Percentiles rank a stretch among this genome's conserved stretches.
These are phyloP conservation scores for Scheffersomyces amazonensis DNA, from an alignment of 805 yeast species.

Conservation along the genomic window DNA sequence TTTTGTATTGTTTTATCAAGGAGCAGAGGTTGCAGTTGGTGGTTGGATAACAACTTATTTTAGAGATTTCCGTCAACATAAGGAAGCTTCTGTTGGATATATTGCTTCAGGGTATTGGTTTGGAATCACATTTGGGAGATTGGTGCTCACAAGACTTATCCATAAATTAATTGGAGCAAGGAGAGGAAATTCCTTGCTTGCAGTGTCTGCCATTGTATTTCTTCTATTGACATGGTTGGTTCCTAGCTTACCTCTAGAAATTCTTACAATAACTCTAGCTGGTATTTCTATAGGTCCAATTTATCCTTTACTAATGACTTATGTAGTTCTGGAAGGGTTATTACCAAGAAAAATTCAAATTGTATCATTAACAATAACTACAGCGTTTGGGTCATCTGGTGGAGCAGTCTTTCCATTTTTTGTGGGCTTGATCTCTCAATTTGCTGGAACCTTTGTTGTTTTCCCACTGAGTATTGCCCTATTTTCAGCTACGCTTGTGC, in stretches of 20 bases:
- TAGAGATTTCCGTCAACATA: slow-evolving; percentile 51
- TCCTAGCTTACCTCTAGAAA: slow-evolving; percentile 42
- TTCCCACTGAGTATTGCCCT: slow-evolving; percentile 46
- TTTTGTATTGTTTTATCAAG: slow-evolving; percentile 61
- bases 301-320: slow-evolving; percentile 50
- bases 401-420: slow-evolving; percentile 55
- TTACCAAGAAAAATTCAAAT: slow-evolving; percentile 52
- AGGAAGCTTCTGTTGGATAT: slow-evolving; percentile 49
- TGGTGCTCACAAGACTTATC: slow-evolving; percentile 43
- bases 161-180: slow-evolving; percentile 42
- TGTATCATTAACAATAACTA: slow-evolving; percentile 47
- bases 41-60: slow-evolving; percentile 73
- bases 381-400: slow-evolving; percentile 59
- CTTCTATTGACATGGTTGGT: slow-evolving; percentile 49
- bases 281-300: slow-evolving; percentile 70
- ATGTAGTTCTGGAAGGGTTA: slow-evolving; percentile 33
- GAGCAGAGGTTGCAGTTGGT: slow-evolving; percentile 66
- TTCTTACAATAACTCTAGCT: slow-evolving; percentile 44
- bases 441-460: slow-evolving; percentile 45
- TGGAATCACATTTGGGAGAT: slow-evolving; percentile 65
- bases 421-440: slow-evolving; percentile 48
- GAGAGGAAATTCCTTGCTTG: slow-evolving; percentile 32
- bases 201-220: slow-evolving; percentile 34
- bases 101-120: slow-evolving; percentile 72
- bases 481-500: slow-evolving; percentile 26